Conservation (phyloP, 2,329 filamentous ascomycete species). For the Aureobasidium sp. region DNA sequence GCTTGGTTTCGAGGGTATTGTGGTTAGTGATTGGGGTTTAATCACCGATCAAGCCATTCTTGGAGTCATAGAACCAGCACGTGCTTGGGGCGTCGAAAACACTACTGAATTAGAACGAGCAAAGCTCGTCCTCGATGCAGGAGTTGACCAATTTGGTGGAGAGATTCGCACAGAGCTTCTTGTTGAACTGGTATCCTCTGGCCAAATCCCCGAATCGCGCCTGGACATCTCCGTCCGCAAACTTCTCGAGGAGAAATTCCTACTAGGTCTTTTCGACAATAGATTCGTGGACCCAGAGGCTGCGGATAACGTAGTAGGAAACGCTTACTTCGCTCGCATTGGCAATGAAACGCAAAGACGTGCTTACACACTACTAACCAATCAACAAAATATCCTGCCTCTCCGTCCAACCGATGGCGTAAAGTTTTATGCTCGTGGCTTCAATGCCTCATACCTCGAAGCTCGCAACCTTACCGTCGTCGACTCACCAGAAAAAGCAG, state of each 20-base stretch:
- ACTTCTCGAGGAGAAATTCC: not conserved
- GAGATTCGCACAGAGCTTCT: not conserved
- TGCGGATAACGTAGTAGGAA: not conserved
- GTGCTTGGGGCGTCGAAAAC: conserved; percentile 5
- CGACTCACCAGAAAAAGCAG: not conserved
- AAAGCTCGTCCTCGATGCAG: not conserved
- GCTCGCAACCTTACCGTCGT: not conserved
- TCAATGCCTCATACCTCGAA: not conserved
- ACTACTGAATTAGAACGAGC: not conserved
- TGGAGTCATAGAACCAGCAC: not conserved
- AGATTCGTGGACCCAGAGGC: not conserved
- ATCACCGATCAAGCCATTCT: not conserved
- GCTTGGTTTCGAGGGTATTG: not conserved
- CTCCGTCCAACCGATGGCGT: not conserved
- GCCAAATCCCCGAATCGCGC: not conserved
- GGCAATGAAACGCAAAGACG: conserved; percentile 5
- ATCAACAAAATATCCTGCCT: not conserved
- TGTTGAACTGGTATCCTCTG: not conserved
- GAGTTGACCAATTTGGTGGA: conserved; percentile 3
- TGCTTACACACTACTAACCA: not conserved
- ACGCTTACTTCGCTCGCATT: not conserved
- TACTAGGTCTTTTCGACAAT: not conserved
- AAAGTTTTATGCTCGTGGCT: not conserved
- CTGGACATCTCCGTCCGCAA: not conserved
- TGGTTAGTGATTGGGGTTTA: not conserved